phyloP scores from a whole-genome alignment of 2,329 filamentous ascomycete genomes.

The Aspergillus hiratsukae region DNA sequence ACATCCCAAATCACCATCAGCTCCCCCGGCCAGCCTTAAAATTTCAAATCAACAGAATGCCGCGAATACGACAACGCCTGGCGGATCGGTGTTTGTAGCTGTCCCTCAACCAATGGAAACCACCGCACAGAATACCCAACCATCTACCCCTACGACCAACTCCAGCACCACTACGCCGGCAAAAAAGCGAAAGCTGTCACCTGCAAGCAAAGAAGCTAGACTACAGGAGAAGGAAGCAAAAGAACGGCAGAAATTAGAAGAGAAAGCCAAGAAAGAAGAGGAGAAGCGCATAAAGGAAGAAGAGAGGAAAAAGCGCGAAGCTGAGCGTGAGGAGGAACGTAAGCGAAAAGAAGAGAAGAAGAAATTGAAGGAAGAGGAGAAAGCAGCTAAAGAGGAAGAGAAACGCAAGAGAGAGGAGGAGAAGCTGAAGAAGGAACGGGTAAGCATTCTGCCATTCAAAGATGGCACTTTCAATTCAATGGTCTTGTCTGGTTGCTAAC shows the following conservation, averaged over 20 bases:
- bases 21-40: neutral
- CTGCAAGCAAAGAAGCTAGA: slow-evolving; percentile 19
- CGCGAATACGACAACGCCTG: neutral
- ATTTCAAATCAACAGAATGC: neutral
- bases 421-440: slow-evolving; percentile 39
- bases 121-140: neutral
- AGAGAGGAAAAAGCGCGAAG: slow-evolving; percentile 43
- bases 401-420: slow-evolving; percentile 37
- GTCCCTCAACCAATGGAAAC: neutral
- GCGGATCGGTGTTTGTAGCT: neutral
- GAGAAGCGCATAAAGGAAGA: slow-evolving; percentile 44
- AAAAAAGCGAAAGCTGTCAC: slow-evolving; percentile 15
- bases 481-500: slow-evolving; percentile 20
- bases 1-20: neutral
- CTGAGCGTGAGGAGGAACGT: slow-evolving; percentile 44
- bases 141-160: neutral
- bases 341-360: slow-evolving; percentile 44
- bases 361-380: slow-evolving; percentile 39
- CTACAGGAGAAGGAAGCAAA: slow-evolving; percentile 20
- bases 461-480: slow-evolving; percentile 6
- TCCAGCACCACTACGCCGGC: slow-evolving; percentile 11
- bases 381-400: slow-evolving; percentile 38
- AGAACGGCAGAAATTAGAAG: slow-evolving; percentile 21
- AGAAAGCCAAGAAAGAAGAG: slow-evolving; percentile 25
- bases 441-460: slow-evolving; percentile 25